Conservation (phyloP, 805 yeast species). For the Ogataea trehaloabstinens region DNA sequence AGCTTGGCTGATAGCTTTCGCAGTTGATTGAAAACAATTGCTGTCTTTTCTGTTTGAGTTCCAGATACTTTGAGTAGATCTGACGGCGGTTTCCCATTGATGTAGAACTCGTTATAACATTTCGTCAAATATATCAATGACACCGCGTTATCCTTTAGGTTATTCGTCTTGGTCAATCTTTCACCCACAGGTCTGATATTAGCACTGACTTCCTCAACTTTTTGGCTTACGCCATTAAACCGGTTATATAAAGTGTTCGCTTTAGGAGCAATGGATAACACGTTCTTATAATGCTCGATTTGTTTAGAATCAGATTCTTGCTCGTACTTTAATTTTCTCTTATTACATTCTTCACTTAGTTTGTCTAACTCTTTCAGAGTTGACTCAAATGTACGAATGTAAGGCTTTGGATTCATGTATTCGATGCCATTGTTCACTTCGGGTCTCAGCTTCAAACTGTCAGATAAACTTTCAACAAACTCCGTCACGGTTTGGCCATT, state of each 20-base stretch:
- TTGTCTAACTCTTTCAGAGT: conserved; percentile 69
- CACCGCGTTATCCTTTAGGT: conserved; percentile 68
- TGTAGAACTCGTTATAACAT: conserved; percentile 73
- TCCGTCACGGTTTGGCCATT: conserved; percentile 72
- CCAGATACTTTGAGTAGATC: conserved; percentile 51
- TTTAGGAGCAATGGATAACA: conserved; percentile 48
- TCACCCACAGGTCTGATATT: conserved; percentile 70
- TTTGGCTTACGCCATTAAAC: conserved; percentile 49
- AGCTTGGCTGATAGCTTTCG: conserved; percentile 64
- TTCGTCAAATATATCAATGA: conserved; percentile 71
- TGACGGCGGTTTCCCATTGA: conserved; percentile 47
- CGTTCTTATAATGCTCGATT: conserved; percentile 63
- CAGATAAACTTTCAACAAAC: conserved; percentile 75
- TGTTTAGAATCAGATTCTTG: conserved; percentile 60
- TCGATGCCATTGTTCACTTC: conserved; percentile 51
- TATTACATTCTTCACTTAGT: conserved; percentile 54
- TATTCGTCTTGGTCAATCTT: conserved; percentile 62
- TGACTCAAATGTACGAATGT: conserved; percentile 88
- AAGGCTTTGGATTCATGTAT: conserved; percentile 87
- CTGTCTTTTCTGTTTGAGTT: conserved; percentile 46
- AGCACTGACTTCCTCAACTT: conserved; percentile 55
- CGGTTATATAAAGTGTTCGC: conserved; percentile 42
- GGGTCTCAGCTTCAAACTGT: conserved; percentile 46
- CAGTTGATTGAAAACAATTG: conserved; percentile 64
- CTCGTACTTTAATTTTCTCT: conserved; percentile 50